Evolutionary conservation across 805 yeast genomes (phyloP), one percentile per base, ranked within the genome.

Genomic region (Pichia nanzhaoensis): DNA sequence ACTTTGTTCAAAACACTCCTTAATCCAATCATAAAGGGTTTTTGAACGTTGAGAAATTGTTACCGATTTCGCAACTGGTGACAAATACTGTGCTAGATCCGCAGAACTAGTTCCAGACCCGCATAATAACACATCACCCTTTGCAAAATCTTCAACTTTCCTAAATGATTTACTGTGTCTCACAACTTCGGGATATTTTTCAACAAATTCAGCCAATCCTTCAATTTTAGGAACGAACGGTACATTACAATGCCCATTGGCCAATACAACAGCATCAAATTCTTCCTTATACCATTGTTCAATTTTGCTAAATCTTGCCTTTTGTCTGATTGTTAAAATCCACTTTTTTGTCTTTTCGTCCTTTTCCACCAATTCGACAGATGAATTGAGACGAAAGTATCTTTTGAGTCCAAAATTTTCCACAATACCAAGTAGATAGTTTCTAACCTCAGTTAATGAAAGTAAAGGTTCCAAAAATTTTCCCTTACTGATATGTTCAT

Each of bases 191-290:
- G 82, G 81, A 50, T 61, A 60, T 35, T 57, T 52, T 8, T 54
- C 51, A 42, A 60, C 61, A 61, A 48, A 54, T 16, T 49, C 49
- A 17, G 17, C 8, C 3, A 54, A 21, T n/a, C 46, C 44, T 27
- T 39, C 57, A 31, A 75, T 67, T 20, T 69, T 60, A 1, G 91
- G 90, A 40, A 76, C 63, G 51, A 57, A 68, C 1, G 90, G 90
- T 22, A 72, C 67, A 35, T 79, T 72, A 20, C 54, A 51, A 57
- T 77, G 80, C 1, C 91, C 90, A 22, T 74, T 67, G 5, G 87
- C 84, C 5, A 79, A 57, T 3, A 77, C 75, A 5, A 83, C 73
- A 9, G 78, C 83, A 57, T 83, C 89, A 51, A 70, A 78, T 30
- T 56, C 58, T 43, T 74, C 74, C 21, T 53, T 58, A 49, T 74